Base-by-base conservation (phyloP, 225 moss, liverwort and hornwort species). In the Anthoceros angustus region DNA sequence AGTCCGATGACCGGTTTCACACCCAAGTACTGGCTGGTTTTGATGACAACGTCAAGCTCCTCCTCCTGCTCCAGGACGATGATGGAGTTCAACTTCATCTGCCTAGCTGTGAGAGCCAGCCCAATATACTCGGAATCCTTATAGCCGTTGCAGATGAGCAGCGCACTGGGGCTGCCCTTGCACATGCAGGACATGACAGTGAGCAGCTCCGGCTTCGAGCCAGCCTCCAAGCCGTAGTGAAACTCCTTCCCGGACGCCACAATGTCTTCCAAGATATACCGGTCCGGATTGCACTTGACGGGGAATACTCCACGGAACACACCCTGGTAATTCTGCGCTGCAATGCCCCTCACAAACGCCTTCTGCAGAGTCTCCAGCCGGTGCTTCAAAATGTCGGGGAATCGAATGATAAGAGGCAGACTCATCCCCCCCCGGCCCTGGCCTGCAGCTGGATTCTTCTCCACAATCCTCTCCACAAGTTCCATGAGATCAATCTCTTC, bases 111-210 rank as follows among this genome's bases (percentile, higher is more conserved):
- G 39, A 88, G 71, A 62, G 80, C 88, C 77, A 73, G 82, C 69
- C 88, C 84, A 67, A 88, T 73, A 42, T 88, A 92, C 62, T 80
- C 74, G 62, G 77, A 72, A 75, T 91, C 86, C 86, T 92, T 92
- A 72, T 86, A 88, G 78, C 92, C 88, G 70, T 92, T 92, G 86
- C 88, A 92, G 78, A 88, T 84, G 46, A 92, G 92, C 23, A 92
- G 75, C 60, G 86, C 78, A 20, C 72, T 76, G 14, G 55, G 10
- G 42, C 71, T 78, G 83, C 69, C 76, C 71, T 82, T 78, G 76
- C 84, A 75, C 67, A 92, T 71, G 77, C 83, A 81, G 65, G 92
- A 79, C 72, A 92, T 71, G 12, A 88, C 88, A 42, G 88, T 81
- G 66, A 92, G 80, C 40, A 92, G 64, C 70, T 92, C 88, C 6